Evolutionary conservation across 345 rosid genomes (phyloP).

Genomic region (Populus ilicifolia): DNA sequence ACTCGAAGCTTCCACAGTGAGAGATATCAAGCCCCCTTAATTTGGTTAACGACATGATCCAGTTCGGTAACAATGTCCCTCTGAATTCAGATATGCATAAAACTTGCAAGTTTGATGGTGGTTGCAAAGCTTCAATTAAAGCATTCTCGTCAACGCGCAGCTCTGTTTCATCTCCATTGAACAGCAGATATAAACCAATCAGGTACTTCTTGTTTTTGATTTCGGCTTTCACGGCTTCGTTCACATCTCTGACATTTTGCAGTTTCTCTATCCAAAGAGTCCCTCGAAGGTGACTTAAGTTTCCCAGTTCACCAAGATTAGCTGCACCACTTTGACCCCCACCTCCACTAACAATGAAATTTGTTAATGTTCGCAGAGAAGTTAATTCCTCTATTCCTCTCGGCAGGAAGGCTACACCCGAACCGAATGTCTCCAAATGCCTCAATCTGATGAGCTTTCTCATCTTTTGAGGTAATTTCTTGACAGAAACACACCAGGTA

Average conservation of each 20-base stretch:
- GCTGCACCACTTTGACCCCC: neutral
- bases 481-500: rapidly evolving
- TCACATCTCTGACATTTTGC: neutral
- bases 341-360: neutral
- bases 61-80: neutral
- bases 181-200: neutral
- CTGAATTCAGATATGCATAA: neutral
- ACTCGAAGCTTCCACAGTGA: neutral
- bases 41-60: slow-evolving; percentile 5
- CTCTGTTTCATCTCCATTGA: neutral
- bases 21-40: neutral
- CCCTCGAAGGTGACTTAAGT: neutral
- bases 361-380: neutral
- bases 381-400: slow-evolving; percentile 12
- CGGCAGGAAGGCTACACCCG: neutral
- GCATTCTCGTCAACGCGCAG: neutral
- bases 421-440: neutral
- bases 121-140: neutral
- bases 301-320: neutral
- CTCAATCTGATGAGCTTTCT: slow-evolving; percentile 8
- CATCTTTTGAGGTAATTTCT: neutral
- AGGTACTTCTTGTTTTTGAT: neutral
- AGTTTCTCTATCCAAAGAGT: neutral
- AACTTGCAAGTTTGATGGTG: neutral
- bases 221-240: neutral